phyloP scores from a whole-genome alignment of 169 alveolate genomes.

The Perkinsus chesapeaki region DNA sequence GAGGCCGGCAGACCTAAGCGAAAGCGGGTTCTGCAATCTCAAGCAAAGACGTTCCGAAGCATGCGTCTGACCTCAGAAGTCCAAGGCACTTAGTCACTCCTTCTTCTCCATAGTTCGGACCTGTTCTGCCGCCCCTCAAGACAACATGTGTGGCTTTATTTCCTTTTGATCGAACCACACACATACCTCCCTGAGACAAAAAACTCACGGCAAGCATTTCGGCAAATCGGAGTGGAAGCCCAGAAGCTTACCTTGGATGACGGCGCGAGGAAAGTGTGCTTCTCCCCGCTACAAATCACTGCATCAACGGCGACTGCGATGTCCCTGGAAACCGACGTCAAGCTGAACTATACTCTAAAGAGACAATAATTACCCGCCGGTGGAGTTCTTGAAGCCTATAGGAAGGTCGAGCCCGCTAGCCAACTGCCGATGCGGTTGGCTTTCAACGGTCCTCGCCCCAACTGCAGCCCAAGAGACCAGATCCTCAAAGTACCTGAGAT shows the following conservation, averaged over 20 bases:
- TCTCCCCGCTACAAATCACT: neutral
- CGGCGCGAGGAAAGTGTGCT: neutral
- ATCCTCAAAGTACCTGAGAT: neutral
- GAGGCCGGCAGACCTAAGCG: neutral
- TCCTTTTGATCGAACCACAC: neutral
- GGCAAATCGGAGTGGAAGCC: neutral
- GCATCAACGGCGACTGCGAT: conserved; percentile 9
- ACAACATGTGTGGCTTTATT: neutral
- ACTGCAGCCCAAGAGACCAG: conserved; percentile 15
- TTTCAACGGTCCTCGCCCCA: conserved; percentile 11
- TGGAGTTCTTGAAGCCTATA: conserved; percentile 14
- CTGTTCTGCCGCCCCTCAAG: neutral
- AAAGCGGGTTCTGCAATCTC: neutral
- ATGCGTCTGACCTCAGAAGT: neutral
- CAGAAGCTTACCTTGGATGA: neutral
- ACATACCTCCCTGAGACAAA: neutral
- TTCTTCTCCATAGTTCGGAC: neutral
- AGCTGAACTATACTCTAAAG: no score
- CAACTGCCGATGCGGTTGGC: conserved; percentile 10
- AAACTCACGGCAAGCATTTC: neutral
- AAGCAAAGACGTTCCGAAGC: neutral
- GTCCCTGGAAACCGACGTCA: neutral
- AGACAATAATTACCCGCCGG: neutral
- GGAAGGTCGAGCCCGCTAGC: neutral
- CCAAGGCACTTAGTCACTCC: neutral